Conservation (phyloP, 1,284 basidiomycete genomes). For the Fomitopsis schrenkii region DNA sequence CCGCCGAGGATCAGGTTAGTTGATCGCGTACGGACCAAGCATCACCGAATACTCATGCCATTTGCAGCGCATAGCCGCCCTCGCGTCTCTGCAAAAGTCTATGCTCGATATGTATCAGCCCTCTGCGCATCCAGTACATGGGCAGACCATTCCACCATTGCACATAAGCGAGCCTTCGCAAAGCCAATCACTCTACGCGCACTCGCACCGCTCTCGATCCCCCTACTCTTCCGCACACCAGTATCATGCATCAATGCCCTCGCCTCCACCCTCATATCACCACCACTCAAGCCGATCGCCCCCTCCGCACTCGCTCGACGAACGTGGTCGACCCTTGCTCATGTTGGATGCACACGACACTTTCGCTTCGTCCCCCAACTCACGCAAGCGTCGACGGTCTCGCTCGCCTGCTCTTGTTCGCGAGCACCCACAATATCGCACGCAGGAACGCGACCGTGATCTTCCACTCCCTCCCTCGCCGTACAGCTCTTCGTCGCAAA, state of each 20-base stretch:
- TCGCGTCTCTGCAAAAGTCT: conserved; percentile 63
- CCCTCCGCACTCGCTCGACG: background rate
- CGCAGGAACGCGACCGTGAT: conserved; percentile 8
- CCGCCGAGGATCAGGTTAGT: conserved; percentile 81
- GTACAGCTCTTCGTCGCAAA: conserved; percentile 26
- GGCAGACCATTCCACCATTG: conserved; percentile 13
- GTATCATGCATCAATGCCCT: conserved; percentile 22
- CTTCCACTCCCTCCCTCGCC: conserved; percentile 25
- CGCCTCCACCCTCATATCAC: conserved; percentile 24
- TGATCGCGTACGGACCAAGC: conserved; percentile 2
- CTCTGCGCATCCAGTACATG: conserved; percentile 6
- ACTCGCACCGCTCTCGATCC: conserved; percentile 11
- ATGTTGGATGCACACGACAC: conserved; percentile 1
- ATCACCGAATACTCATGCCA: conserved; percentile 4
- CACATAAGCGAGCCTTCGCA: conserved; percentile 13
- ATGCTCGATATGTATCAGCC: conserved; percentile 59
- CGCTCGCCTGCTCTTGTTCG: conserved; percentile 21
- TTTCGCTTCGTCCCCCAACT: conserved; percentile 7
- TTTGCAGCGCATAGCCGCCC: conserved; percentile 60
- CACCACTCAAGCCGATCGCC: conserved; percentile 22
- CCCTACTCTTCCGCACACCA: background rate
- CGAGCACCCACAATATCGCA: conserved; percentile 6
- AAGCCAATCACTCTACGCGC: conserved; percentile 7
- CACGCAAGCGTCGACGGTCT: conserved; percentile 25
- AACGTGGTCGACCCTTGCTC: background rate